Evolutionary conservation across 2,329 filamentous ascomycete species (phyloP), one percentile per base, ranked within the genome.

Genomic region (Dothistroma septosporum): DNA sequence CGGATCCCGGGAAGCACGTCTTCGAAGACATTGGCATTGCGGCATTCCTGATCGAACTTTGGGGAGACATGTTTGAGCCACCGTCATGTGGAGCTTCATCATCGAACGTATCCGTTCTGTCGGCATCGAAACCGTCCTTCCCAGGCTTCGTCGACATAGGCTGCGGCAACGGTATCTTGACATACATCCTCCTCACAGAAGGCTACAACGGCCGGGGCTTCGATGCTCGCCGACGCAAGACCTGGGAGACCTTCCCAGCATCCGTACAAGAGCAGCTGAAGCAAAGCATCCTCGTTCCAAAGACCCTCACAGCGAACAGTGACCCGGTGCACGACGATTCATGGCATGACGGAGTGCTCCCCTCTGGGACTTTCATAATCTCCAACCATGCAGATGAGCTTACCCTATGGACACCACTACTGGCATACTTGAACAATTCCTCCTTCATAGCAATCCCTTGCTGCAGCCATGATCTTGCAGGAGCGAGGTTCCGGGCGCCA

Each of bases 351-450:
- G 94, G 93, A 37, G 70, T 80, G 10, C 96, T 97, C 70, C 6
- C 53, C 0, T 73, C 75, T 16, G 85, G 86, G 31, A 95, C 91
- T 0, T 99, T 99, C 75, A 91, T 99, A 69, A 89, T 99, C 64
- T 96, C 92, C 53, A 99, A 99, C 72, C 94, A 99, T 74, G 93
- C 93, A 11, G 94, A 99, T 73, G 92, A 99, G 76, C 83, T 99
- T 14, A 99, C 94, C 0, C 86, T 91, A 0, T 99, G 94, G 94
- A 97, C 94, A 0, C 94, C 94, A 0, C 83, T 97, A 19, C 84
- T 99, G 46, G 92, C 91, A 0, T 84, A 85, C 7, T 78, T 91
- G 1, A 92, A 88, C 0, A 77, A 84, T 1, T 89, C 88, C 11
- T 89, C 92, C 0, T 99, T 97, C 75, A 85, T 99, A 63, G 89